These are phyloP conservation scores for Aspergillus udagawae DNA, from an alignment of 2,329 filamentous ascomycete genomes.

Conservation along the genomic window DNA sequence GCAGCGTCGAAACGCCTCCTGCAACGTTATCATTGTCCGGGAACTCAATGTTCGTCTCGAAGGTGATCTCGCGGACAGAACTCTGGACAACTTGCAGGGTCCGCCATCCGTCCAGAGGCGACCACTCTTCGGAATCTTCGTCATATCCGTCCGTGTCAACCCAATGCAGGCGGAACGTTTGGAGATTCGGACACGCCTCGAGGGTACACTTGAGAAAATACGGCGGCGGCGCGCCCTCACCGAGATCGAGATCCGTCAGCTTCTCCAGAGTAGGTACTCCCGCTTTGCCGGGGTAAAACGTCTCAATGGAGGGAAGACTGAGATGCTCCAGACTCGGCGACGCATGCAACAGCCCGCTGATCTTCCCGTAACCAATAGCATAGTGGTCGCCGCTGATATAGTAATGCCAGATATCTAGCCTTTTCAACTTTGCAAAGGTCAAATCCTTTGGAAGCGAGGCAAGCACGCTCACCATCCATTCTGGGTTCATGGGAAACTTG, in stretches of 20 bases:
- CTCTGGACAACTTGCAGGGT: not conserved
- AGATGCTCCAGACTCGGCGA: not conserved
- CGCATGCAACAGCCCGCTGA: not conserved
- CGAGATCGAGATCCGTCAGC: constrained; percentile 21
- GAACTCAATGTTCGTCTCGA: not conserved
- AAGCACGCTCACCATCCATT: not conserved
- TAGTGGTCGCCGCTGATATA: constrained; percentile 4
- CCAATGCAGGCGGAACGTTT: not conserved
- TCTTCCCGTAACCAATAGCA: constrained; percentile 1
- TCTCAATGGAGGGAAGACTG: not conserved
- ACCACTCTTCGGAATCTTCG: constrained; percentile 3
- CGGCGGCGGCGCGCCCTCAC: constrained; percentile 22
- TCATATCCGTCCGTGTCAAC: constrained; percentile 1
- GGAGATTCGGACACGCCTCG: not conserved
- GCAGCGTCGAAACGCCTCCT: not conserved
- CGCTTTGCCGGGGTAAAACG: not conserved
- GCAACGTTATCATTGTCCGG: not conserved
- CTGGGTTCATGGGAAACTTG: not conserved
- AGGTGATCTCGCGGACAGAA: constrained; percentile 2
- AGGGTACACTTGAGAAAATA: not conserved
- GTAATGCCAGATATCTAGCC: not conserved
- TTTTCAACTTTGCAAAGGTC: not conserved
- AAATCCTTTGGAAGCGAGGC: not conserved
- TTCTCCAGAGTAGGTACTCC: not conserved
- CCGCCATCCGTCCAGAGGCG: not conserved